phyloP scores from a whole-genome alignment of 2,329 filamentous ascomycete genomes.

The Apiospora sp. region DNA sequence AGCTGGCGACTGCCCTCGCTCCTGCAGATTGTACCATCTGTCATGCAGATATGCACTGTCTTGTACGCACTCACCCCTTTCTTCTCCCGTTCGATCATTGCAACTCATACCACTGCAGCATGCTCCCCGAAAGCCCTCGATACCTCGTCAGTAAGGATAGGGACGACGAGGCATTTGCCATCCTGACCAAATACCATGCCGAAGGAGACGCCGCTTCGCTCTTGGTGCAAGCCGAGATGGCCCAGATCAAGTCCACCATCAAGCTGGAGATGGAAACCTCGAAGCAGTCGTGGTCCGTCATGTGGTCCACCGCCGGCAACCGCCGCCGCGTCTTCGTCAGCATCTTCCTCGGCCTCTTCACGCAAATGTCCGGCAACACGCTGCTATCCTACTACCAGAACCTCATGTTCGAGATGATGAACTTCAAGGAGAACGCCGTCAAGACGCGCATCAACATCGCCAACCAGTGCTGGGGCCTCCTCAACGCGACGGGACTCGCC shows the following conservation, averaged over 20 bases:
- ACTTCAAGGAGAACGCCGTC: constrained; percentile 48
- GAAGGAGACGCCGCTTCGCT: constrained; percentile 49
- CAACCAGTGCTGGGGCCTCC: constrained; percentile 53
- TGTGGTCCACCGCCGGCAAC: constrained; percentile 51
- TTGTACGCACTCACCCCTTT: constrained; percentile 38
- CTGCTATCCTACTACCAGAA: constrained; percentile 49
- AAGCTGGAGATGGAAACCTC: constrained; percentile 59
- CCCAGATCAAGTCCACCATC: constrained; percentile 64
- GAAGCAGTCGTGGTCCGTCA: constrained; percentile 53
- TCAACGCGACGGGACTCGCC: constrained; percentile 51
- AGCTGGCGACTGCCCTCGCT: constrained; percentile 55
- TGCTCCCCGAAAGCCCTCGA: constrained; percentile 67
- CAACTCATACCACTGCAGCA: constrained; percentile 28
- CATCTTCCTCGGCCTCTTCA: constrained; percentile 48
- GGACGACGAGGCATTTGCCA: constrained; percentile 55
- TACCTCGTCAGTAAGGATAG: constrained; percentile 63
- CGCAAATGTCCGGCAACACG: constrained; percentile 51
- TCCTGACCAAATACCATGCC: constrained; percentile 54
- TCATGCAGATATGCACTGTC: constrained; percentile 49
- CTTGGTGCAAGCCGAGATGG: constrained; percentile 62
- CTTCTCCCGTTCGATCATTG: background rate
- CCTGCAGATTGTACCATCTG: constrained; percentile 54
- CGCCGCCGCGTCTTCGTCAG: constrained; percentile 48
- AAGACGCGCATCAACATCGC: constrained; percentile 58
- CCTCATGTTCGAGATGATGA: constrained; percentile 54